Evolutionary conservation across 2,329 filamentous ascomycete species (phyloP), one percentile per base, ranked within the genome.

Genomic region (Lasiodiplodia citricola): DNA sequence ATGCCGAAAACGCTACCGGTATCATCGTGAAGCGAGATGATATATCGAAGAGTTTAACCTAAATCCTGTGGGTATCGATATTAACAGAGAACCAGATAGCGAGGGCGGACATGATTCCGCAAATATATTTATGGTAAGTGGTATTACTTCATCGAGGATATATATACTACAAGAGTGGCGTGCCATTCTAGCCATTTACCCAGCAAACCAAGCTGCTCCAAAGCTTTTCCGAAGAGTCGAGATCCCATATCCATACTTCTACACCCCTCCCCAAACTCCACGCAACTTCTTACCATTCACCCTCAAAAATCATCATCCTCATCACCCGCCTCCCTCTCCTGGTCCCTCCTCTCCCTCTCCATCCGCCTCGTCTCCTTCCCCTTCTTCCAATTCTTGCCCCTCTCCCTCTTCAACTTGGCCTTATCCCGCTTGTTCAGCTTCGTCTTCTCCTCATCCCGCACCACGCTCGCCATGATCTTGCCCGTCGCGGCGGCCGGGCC

Each of bases 361-460:
- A 63, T 64, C 35, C 37, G 16, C 38, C 67, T 63, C 72, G 75
- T 76, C 74, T 74, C 79, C 73, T 77, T 76, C 21, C 80, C 80
- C 72, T 82, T 82, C 67, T 80, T 73, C 7, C 77, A 78, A 2
- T 75, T 79, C 25, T 76, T 78, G 63, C 78, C 72, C 62, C 79
- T 78, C 72, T 79, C 80, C 38, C 74, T 79, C 72, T 82, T 82
- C 67, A 80, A 72, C 6, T 77, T 77, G 6, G 75, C 80, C 28
- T 78, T 79, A 62, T 78, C 72, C 66, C 77, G 77, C 72, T 80
- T 80, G 38, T 75, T 70, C 54, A 74, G 38, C 56, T 73, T 55
- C 47, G 66, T 63, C 68, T 76, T 75, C 4, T 74, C 74, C 57
- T 68, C 70, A 78, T 56, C 63, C 51, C 35, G n/a, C 23, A 37